Base-by-base conservation (phyloP, 306 rosid genomes). In the Arachis hypogaea region DNA sequence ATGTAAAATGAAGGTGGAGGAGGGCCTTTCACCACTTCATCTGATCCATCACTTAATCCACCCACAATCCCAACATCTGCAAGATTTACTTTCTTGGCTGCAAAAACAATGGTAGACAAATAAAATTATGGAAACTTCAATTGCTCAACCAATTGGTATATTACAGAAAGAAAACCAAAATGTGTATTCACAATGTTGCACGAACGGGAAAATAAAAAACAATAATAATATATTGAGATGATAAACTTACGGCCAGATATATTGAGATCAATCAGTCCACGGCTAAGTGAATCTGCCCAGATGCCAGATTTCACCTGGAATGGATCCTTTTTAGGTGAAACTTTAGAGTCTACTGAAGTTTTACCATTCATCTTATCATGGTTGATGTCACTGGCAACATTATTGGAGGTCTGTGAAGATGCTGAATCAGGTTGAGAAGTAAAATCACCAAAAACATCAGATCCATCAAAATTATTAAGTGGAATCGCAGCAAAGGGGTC, bases 281-380 rank as follows among this genome's bases (percentile, higher is more conserved):
- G 99, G 89, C 90, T 95, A 16, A 95, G 89, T 47, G 99, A 89
- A 86, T 95, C 99, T 1, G 99, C 90, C 99, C 99, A 95, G 75
- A 95, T 76, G 73, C 97, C 98, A 59, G 99, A 95, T 62, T 95
- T 95, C 84, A 95, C 93, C 83, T 86, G 89, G 76, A 90, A 92
- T 77, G 74, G 5, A 82, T 86, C 88, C 74, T 82, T 92, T 81
- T 86, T 91, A 71, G 86, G 65, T 50, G 84, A 75, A 73, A 81
- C 71, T 71, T 73, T 78, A 60, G 85, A 61, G 65, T 77, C 88
- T 9, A 76, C 72, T 57, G 79, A 71, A 61, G 86, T 65, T 73
- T 84, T 82, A 69, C 75, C 89, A 68, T 64, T 81, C 74, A 73
- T 42, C 75, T 60, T 64, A 83, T 57, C 77, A 65, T 73, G 77